phyloP scores from a whole-genome alignment of 2,329 filamentous ascomycete genomes.

The Lachnellula suecica region DNA sequence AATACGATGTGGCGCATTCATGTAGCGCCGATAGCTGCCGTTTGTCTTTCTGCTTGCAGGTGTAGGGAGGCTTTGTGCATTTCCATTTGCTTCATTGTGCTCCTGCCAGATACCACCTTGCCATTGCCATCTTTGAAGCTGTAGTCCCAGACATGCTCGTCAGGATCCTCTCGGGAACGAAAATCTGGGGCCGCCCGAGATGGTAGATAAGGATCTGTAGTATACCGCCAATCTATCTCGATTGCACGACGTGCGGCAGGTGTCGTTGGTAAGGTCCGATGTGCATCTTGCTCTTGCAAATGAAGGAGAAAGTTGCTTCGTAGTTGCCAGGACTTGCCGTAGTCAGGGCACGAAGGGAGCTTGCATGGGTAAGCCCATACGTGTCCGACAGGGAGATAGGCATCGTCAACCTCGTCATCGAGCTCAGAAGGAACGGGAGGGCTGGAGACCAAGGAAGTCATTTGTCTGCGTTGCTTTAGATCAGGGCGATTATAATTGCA shows the following conservation, averaged over 20 bases:
- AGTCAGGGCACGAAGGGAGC: conserved; percentile 15
- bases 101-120: conserved; percentile 18
- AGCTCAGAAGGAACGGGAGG: conserved; percentile 15
- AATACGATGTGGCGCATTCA: conserved; percentile 10
- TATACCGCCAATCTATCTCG: conserved; percentile 31
- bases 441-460: conserved; percentile 18
- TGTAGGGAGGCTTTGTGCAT: conserved; percentile 10
- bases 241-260: conserved; percentile 18
- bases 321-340: conserved; percentile 14
- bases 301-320: conserved; percentile 22
- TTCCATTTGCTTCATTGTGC: conserved; percentile 15
- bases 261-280: conserved; percentile 13
- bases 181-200: conserved; percentile 28
- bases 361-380: conserved; percentile 15
- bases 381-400: conserved; percentile 12
- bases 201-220: conserved; percentile 27
- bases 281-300: conserved; percentile 16
- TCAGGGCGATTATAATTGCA: conserved; percentile 8
- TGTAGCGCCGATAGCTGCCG: conserved; percentile 9
- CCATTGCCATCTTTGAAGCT: conserved; percentile 29
- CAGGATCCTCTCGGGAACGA: conserved; percentile 27
- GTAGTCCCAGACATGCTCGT: conserved; percentile 29
- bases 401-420: conserved; percentile 21
- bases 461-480: conserved; percentile 16
- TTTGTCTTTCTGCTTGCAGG: conserved; percentile 5